A percentile compares a stretch with the other conserved stretches of the same genome.
Conservation (phyloP, 352 stramenopile species). For the Phytopythium cucurbitacearum region DNA sequence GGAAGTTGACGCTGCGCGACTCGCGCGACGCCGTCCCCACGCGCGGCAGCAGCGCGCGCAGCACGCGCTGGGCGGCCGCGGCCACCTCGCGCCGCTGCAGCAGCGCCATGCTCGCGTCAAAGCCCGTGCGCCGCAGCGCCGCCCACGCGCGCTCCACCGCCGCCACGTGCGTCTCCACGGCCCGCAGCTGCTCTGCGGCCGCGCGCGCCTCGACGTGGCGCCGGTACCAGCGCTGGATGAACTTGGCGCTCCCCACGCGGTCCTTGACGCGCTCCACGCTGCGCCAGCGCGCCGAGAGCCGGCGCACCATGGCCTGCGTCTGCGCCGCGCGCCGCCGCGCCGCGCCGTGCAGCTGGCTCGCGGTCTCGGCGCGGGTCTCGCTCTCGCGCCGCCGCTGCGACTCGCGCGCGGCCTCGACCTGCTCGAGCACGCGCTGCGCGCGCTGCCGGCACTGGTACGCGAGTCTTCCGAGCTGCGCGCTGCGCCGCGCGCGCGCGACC, state of each 20-base stretch:
- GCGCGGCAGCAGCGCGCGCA: constrained; percentile 47
- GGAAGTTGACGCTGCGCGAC: constrained; percentile 33
- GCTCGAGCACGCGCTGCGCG: constrained; percentile 35
- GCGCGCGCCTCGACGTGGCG: constrained; percentile 18
- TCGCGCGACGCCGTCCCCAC: constrained; percentile 2
- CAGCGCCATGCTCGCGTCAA: constrained; percentile 63
- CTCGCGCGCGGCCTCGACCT: constrained; percentile 49
- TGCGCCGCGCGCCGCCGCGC: constrained; percentile 41
- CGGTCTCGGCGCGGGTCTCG: constrained; percentile 24
- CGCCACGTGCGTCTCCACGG: no score
- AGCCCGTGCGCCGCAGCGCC: constrained; percentile 9
- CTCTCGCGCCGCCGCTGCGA: constrained; percentile 36
- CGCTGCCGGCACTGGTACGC: constrained; percentile 46
- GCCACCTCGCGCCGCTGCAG: constrained; percentile 54
- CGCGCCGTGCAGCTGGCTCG: constrained; percentile 48
- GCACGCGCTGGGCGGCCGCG: constrained; percentile 39
- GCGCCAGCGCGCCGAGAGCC: constrained; percentile 56
- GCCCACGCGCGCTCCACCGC: no score
- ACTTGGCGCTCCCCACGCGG: constrained; percentile 53
- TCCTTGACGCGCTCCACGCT: constrained; percentile 67
- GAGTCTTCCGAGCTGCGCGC: constrained; percentile 31
- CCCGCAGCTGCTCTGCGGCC: no score
- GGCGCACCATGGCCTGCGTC: constrained; percentile 43
- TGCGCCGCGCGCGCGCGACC: constrained; percentile 38
- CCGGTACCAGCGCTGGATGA: constrained; percentile 74